Conservation (phyloP, 2,329 filamentous ascomycete genomes). For the Calonectria crousiana region DNA sequence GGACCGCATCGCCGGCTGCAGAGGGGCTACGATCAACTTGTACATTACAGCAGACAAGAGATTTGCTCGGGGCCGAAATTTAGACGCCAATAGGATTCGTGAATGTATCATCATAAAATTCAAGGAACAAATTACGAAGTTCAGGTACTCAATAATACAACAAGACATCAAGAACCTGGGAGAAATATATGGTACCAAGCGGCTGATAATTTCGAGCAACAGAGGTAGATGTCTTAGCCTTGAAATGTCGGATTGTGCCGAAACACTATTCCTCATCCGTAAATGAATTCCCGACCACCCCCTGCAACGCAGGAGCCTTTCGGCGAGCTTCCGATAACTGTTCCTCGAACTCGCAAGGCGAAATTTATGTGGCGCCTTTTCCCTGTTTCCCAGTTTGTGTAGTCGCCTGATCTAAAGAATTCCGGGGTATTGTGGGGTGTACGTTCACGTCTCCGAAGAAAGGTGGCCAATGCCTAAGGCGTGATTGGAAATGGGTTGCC, state of each 20-base stretch:
- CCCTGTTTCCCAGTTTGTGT: neutral
- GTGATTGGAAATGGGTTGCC: neutral
- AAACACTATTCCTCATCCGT: neutral
- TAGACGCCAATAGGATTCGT: neutral
- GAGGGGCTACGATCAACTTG: neutral
- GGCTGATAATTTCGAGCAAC: neutral
- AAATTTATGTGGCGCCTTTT: neutral
- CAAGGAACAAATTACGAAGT: too few species aligned
- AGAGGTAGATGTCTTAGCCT: too few species aligned
- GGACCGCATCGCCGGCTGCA: neutral
- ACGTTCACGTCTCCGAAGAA: neutral
- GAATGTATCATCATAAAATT: neutral
- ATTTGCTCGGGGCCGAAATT: neutral
- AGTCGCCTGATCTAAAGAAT: neutral
- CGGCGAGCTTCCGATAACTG: neutral
- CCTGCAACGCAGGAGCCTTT: neutral
- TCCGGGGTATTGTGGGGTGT: neutral
- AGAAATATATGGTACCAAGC: neutral
- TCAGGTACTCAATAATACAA: neutral
- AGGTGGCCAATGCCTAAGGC: neutral
- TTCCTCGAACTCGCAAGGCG: neutral
- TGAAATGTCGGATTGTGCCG: neutral
- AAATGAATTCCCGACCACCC: neutral
- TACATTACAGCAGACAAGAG: neutral
- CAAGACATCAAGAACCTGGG: too few species aligned